Percentiles rank a stretch among this genome's conserved stretches.
Conservation (phyloP, 805 yeast genomes). For the Candida peoriensis region DNA sequence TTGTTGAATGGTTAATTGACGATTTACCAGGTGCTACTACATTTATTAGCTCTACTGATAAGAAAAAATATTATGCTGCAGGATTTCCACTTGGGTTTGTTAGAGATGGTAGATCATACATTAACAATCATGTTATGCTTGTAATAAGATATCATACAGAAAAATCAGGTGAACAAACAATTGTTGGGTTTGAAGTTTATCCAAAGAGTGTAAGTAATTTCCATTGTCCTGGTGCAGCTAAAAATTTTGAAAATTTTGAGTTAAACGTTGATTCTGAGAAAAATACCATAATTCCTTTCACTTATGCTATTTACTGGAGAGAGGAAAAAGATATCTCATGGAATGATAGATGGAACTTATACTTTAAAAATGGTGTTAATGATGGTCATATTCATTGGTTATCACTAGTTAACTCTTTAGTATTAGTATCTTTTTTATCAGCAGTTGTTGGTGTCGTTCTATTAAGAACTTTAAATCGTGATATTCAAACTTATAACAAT, state of each 20-base stretch:
- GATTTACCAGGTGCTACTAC: conserved; percentile 88
- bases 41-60: conserved; percentile 51
- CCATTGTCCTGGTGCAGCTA: conserved; percentile 72
- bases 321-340: conserved; percentile 67
- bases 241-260: conserved; percentile 51
- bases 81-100: conserved; percentile 84
- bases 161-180: conserved; percentile 42
- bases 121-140: conserved; percentile 78
- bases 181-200: conserved; percentile 87
- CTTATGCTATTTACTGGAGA: conserved; percentile 86
- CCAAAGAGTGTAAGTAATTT: conserved; percentile 70
- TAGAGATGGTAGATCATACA: conserved; percentile 50
- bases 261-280: conserved; percentile 39
- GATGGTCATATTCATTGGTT: conserved; percentile 68
- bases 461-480: conserved; percentile 48
- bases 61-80: conserved; percentile 70
- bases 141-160: conserved; percentile 67
- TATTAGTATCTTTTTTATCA: conserved; percentile 56
- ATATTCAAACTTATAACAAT: conserved; percentile 35
- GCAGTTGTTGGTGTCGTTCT: conserved; percentile 62
- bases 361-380: conserved; percentile 49
- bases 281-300: conserved; percentile 56
- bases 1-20: conserved; percentile 80
- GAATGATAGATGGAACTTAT: conserved; percentile 69
- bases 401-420: conserved; percentile 66